Percentiles rank a stretch among this genome's conserved stretches.
Evolutionary conservation across 768 basidiomycete genomes (phyloP).

Genomic region (Boletus rubropictus): DNA sequence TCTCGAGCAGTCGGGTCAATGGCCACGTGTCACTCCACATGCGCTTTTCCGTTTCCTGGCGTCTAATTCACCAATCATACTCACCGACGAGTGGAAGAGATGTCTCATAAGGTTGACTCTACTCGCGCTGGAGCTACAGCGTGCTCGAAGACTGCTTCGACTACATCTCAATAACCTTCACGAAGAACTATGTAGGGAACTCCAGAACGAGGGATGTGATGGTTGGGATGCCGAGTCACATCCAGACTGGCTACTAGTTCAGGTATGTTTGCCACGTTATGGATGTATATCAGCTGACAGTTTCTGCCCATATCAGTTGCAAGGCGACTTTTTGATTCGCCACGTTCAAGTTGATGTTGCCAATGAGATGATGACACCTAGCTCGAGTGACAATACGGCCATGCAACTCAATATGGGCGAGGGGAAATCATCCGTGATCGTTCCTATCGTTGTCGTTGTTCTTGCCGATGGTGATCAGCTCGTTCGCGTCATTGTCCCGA

Average conservation of each 20-base stretch:
- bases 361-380: slow-evolving; percentile 40
- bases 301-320: slow-evolving; percentile 29
- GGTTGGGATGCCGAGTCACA: slow-evolving; percentile 16
- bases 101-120: slow-evolving; percentile 25
- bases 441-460: slow-evolving; percentile 37
- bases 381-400: slow-evolving; percentile 29
- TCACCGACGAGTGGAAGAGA: slow-evolving; percentile 24
- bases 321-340: slow-evolving; percentile 38
- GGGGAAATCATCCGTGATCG: slow-evolving; percentile 43
- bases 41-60: slow-evolving; percentile 27
- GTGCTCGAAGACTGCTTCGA: slow-evolving; percentile 29
- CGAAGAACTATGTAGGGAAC: slow-evolving; percentile 28
- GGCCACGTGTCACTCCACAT: slow-evolving; percentile 33
- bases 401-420: slow-evolving; percentile 57
- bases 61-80: slow-evolving; percentile 7
- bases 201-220: slow-evolving; percentile 16
- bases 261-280: slow-evolving; percentile 22
- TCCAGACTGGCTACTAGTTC: slow-evolving; percentile 41
- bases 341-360: slow-evolving; percentile 37
- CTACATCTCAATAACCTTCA: slow-evolving; percentile 12
- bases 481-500: slow-evolving; percentile 43
- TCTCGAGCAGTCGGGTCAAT: slow-evolving; percentile 23
- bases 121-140: slow-evolving; percentile 30
- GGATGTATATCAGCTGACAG: no score
- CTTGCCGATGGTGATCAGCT: slow-evolving; percentile 41